These are phyloP conservation scores for Xylariaceae sp. DNA, from an alignment of 2,329 filamentous ascomycete species.

Conservation along the genomic window DNA sequence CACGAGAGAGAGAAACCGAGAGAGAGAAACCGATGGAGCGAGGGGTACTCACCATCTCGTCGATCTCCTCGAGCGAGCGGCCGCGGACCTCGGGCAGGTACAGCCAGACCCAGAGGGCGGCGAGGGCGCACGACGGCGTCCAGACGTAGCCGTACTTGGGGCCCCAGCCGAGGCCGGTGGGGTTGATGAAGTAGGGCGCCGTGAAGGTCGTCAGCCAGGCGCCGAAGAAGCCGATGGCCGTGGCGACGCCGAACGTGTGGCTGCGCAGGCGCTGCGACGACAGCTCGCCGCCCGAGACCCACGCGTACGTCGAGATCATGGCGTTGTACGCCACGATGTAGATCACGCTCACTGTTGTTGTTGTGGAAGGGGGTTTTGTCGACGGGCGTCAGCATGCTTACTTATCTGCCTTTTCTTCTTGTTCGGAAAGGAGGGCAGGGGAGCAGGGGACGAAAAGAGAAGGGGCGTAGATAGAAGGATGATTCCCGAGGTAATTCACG, in stretches of 20 bases:
- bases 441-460: neutral
- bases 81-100: slow-evolving; percentile 48
- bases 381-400: no score
- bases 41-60: slow-evolving; percentile 38
- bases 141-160: slow-evolving; percentile 52
- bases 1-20: no score
- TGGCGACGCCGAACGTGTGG: slow-evolving; percentile 49
- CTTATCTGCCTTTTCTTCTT: no score
- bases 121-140: slow-evolving; percentile 29
- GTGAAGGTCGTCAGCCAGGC: slow-evolving; percentile 53
- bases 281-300: slow-evolving; percentile 49
- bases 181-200: slow-evolving; percentile 54
- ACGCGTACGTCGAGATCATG: slow-evolving; percentile 48
- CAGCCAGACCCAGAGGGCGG: slow-evolving; percentile 34
- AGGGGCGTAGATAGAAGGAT: no score
- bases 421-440: neutral
- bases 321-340: slow-evolving; percentile 49
- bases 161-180: slow-evolving; percentile 45
- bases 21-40: no score
- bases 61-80: slow-evolving; percentile 45
- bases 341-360: slow-evolving; percentile 44
- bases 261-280: slow-evolving; percentile 48
- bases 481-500: neutral
- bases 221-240: slow-evolving; percentile 45
- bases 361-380: no score